Percentiles rank a stretch among this genome's conserved stretches.
phyloP scores from a whole-genome alignment of 495 filamentous ascomycete genomes.

The Aspergillus sparsus region DNA sequence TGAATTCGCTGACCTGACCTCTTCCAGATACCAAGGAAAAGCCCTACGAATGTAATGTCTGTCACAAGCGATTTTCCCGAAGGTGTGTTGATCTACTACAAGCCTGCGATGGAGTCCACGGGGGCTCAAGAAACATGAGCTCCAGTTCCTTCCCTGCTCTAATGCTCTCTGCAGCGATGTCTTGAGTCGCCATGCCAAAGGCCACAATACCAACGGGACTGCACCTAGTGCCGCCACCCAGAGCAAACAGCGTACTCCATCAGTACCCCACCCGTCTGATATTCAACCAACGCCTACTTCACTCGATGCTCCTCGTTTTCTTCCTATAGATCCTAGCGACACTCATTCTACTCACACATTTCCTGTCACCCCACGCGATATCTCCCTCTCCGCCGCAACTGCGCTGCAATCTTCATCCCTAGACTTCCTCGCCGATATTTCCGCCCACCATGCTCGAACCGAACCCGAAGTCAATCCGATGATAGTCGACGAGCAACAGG shows the following conservation, averaged over 20 bases:
- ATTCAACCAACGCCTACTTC: constrained; percentile 25
- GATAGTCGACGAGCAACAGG: constrained; percentile 39
- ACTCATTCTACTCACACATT: constrained; percentile 22
- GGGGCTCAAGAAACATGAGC: no score
- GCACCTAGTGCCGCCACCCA: constrained; percentile 31
- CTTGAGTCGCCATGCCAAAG: constrained; percentile 53
- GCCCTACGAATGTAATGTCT: constrained; percentile 54
- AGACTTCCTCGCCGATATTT: constrained; percentile 45
- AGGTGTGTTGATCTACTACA: constrained; percentile 37
- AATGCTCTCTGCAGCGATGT: constrained; percentile 44
- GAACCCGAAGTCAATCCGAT: constrained; percentile 37
- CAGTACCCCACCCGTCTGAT: constrained; percentile 22
- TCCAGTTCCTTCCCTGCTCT: no score
- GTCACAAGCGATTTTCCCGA: constrained; percentile 54
- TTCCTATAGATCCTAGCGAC: constrained; percentile 23
- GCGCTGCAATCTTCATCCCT: constrained; percentile 36
- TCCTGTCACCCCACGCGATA: constrained; percentile 27
- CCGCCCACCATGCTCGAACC: constrained; percentile 39
- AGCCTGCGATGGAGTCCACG: no score
- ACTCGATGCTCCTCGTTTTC: constrained; percentile 26
- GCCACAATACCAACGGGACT: constrained; percentile 44
- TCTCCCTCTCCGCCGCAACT: constrained; percentile 26
- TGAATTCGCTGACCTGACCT: not conserved
- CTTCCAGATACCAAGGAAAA: constrained; percentile 54
- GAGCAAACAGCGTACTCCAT: constrained; percentile 24